These are phyloP conservation scores for Biancaea sappan DNA, from an alignment of 306 rosid genomes.

Conservation along the genomic window DNA sequence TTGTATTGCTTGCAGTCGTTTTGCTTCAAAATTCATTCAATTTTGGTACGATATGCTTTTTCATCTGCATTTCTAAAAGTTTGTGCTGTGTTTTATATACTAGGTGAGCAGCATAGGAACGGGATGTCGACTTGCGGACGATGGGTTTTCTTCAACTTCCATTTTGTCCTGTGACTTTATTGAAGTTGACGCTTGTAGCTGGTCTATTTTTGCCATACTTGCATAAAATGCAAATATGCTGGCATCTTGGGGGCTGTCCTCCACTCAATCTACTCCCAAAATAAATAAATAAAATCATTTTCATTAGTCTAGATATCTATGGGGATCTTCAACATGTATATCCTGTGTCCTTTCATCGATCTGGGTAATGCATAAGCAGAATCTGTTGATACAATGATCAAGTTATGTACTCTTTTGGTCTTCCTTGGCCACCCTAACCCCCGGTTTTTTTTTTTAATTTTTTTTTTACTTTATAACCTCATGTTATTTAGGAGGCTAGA, in stretches of 20 bases:
- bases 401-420: neutral
- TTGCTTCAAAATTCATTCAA: neutral
- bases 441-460: neutral
- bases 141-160: constrained; percentile 18
- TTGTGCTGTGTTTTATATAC: constrained; percentile 8
- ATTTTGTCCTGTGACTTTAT: neutral
- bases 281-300: neutral
- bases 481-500: neutral
- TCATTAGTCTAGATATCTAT: neutral
- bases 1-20: neutral
- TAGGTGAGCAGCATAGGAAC: constrained; percentile 30
- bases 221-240: too few relatives aligned
- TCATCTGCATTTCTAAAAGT: constrained; percentile 28
- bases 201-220: too few relatives aligned
- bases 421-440: neutral
- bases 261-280: neutral
- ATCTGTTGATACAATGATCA: neutral
- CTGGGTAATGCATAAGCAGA: neutral
- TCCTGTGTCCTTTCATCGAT: neutral
- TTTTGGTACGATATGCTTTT: neutral
- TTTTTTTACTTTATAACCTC: neutral
- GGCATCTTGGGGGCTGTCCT: neutral
- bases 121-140: neutral
- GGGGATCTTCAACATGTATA: constrained; percentile 16
- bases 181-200: neutral